Evolutionary conservation across 2,329 filamentous ascomycete species (phyloP).

Genomic region (Curvularia sp.): DNA sequence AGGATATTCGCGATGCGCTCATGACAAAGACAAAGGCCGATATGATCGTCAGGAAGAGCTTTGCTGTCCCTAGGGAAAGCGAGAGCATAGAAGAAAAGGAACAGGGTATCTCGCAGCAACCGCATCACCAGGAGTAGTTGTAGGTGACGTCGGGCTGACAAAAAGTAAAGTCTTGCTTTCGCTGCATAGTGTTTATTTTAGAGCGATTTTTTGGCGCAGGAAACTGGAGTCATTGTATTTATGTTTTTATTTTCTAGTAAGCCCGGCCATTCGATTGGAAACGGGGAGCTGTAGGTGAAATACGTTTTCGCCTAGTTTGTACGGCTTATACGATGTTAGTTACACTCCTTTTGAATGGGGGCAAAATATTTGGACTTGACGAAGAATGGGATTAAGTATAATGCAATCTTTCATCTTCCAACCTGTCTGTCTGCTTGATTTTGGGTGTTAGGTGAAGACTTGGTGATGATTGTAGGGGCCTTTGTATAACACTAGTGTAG

Average conservation of each 20-base stretch:
- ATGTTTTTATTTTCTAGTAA: not conserved
- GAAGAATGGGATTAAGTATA: not conserved
- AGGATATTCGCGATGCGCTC: slow-evolving; percentile 54
- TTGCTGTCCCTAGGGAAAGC: slow-evolving; percentile 28
- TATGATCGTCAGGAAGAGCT: slow-evolving; percentile 44
- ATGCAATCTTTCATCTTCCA: not conserved
- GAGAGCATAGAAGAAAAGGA: slow-evolving; percentile 28
- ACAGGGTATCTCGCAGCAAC: slow-evolving; percentile 22
- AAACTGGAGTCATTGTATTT: not conserved
- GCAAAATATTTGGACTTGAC: not conserved
- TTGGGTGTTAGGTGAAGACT: not conserved
- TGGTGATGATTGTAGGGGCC: not conserved
- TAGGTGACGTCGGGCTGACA: not conserved
- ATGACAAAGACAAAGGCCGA: slow-evolving; percentile 52
- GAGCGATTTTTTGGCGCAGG: slow-evolving; percentile 1
- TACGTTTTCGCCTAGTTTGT: not conserved
- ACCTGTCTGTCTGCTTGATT: not conserved
- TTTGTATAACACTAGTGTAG: not conserved
- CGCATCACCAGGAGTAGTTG: not conserved
- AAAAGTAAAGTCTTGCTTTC: not conserved
- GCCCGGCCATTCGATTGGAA: not conserved
- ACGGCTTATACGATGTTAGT: not conserved
- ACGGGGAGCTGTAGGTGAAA: not conserved
- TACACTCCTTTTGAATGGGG: not conserved
- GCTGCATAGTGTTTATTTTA: not conserved